Evolutionary conservation across 2,329 filamentous ascomycete species (phyloP).

Genomic region (Falciphora oryzae): DNA sequence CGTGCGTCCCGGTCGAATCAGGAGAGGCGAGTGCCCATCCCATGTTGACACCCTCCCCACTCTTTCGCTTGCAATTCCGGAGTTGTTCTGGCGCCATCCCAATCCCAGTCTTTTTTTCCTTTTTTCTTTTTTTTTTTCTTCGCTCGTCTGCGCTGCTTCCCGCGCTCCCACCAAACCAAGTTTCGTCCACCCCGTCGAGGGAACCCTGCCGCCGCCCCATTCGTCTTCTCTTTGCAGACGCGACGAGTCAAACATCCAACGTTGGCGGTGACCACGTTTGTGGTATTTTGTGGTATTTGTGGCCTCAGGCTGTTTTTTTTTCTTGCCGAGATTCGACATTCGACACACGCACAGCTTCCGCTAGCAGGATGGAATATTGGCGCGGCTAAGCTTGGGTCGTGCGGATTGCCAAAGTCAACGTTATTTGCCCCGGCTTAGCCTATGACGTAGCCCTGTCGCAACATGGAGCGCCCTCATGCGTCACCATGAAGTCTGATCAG

Average conservation of each 20-base stretch:
- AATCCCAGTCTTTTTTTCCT: background rate
- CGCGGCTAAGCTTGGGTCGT: background rate
- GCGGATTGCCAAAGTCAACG: background rate
- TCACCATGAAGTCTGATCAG: background rate
- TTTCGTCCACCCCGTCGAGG: too few species aligned
- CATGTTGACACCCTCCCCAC: background rate
- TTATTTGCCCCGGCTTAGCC: conserved; percentile 1
- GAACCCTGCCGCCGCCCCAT: background rate
- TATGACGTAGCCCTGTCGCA: conserved; percentile 5
- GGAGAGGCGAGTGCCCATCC: background rate
- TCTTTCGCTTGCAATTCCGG: background rate
- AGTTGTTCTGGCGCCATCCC: background rate
- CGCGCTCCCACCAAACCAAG: too few species aligned
- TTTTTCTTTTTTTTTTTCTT: background rate
- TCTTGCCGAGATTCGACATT: background rate
- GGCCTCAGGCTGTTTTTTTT: background rate
- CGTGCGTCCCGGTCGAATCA: background rate
- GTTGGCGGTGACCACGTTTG: background rate
- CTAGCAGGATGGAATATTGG: background rate
- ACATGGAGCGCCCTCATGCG: background rate
- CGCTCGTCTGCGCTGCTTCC: background rate
- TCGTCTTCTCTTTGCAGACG: background rate
- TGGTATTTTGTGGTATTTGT: background rate
- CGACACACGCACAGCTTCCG: background rate
- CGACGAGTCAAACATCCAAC: background rate